phyloP scores from a whole-genome alignment of 1,284 basidiomycete genomes.

The Heterobasidion occidentale region DNA sequence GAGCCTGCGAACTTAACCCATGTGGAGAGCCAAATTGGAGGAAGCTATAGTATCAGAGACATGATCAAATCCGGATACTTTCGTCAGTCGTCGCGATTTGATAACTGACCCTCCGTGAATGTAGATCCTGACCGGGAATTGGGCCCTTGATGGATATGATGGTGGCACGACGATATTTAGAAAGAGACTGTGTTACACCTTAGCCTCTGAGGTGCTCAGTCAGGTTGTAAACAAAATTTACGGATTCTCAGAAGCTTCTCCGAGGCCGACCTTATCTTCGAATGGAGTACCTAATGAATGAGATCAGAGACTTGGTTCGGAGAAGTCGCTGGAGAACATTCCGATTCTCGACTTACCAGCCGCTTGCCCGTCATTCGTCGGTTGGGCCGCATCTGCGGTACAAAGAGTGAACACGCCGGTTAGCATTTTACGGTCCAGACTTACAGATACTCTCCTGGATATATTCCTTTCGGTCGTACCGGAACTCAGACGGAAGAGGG shows the following conservation, averaged over 20 bases:
- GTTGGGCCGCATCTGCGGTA: conserved; percentile 47
- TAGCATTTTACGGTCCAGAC: conserved; percentile 12
- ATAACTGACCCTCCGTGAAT: conserved; percentile 60
- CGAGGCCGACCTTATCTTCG: conserved; percentile 54
- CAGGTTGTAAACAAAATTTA: conserved; percentile 18
- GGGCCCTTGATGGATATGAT: conserved; percentile 34
- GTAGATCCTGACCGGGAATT: conserved; percentile 66
- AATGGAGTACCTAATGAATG: conserved; percentile 29
- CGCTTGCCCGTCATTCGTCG: conserved; percentile 56
- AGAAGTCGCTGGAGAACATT: background rate
- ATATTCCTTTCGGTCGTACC: conserved; percentile 55
- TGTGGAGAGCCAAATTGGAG: conserved; percentile 76
- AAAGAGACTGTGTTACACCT: conserved; percentile 38
- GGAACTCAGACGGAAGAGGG: conserved; percentile 42
- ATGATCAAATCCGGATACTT: background rate
- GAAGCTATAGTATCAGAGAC: conserved; percentile 37
- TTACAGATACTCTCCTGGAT: conserved; percentile 51
- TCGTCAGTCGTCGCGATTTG: background rate
- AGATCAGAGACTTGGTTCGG: too few relatives aligned
- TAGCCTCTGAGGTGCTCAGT: background rate
- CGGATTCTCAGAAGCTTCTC: conserved; percentile 65
- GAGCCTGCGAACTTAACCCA: conserved; percentile 47
- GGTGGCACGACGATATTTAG: conserved; percentile 65
- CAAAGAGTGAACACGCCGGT: background rate
- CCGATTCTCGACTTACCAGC: conserved; percentile 25